These are phyloP conservation scores for Solioccasus polychromus DNA, from an alignment of 768 basidiomycete genomes.

Conservation along the genomic window DNA sequence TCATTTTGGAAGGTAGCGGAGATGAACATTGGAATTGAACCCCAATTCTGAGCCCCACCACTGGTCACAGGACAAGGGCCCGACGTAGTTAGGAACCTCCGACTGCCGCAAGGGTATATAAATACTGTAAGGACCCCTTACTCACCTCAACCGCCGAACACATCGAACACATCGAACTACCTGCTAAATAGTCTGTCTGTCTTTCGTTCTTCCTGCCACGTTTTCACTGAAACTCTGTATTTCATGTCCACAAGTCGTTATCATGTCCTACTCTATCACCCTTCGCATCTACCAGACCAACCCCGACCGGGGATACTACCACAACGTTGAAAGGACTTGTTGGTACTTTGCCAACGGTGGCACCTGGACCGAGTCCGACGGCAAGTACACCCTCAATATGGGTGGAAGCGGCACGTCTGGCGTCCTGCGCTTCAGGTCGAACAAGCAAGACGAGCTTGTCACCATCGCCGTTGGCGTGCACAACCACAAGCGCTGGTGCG, in stretches of 20 bases:
- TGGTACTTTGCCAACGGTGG: constrained; percentile 17
- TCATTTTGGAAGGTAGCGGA: no score
- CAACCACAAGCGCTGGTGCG: constrained; percentile 39
- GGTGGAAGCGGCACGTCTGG: constrained; percentile 40
- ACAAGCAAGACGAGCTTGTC: constrained; percentile 31
- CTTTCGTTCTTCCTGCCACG: not conserved
- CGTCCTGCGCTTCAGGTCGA: constrained; percentile 30
- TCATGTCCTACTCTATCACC: constrained; percentile 9
- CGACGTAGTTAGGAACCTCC: no score
- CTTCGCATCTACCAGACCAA: constrained; percentile 3
- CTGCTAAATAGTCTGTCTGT: constrained; percentile 3
- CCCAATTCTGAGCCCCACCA: no score
- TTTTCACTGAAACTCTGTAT: not conserved
- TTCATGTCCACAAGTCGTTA: not conserved
- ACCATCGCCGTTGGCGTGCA: constrained; percentile 37
- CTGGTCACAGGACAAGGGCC: no score
- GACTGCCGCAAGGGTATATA: not conserved
- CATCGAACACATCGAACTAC: not conserved
- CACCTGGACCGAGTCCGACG: constrained; percentile 27
- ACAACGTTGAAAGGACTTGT: constrained; percentile 3
- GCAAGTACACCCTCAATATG: constrained; percentile 30
- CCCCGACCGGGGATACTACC: constrained; percentile 3
- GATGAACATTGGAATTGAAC: no score
- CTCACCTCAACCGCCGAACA: not conserved
- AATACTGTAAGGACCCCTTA: no score